A percentile compares a stretch with the other conserved stretches of the same genome.
phyloP scores from a whole-genome alignment of 352 stramenopile species.

The Achlya hypogyna region DNA sequence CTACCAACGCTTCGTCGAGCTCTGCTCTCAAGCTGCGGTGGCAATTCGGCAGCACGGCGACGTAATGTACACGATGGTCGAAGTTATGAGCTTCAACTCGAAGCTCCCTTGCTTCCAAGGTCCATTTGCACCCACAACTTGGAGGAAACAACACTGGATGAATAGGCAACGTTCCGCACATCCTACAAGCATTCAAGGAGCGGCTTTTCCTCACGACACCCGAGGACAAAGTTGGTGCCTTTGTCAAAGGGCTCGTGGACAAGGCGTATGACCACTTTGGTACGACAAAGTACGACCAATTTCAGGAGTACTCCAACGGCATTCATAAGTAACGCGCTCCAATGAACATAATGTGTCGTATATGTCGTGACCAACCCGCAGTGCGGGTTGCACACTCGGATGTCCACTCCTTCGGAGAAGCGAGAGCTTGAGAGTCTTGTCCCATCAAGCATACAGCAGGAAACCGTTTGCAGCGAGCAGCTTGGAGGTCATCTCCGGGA shows the following conservation, averaged over 20 bases:
- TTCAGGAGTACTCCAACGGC: conserved; percentile 89
- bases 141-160: background rate
- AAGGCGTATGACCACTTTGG: conserved; percentile 92
- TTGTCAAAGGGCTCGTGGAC: conserved; percentile 90
- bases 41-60: conserved; percentile 86
- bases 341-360: background rate
- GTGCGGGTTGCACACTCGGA: too few species aligned
- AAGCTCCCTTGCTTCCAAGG: conserved; percentile 58
- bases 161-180: conserved; percentile 1
- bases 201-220: conserved; percentile 59
- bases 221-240: conserved; percentile 43
- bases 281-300: conserved; percentile 93
- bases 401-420: too few species aligned
- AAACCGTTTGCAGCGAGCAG: too few species aligned
- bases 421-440: too few species aligned
- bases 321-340: conserved; percentile 57
- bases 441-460: too few species aligned
- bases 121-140: background rate
- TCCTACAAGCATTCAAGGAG: conserved; percentile 23
- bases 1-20: conserved; percentile 89
- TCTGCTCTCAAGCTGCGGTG: conserved; percentile 92
- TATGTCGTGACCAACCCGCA: background rate
- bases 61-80: conserved; percentile 90
- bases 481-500: too few species aligned
- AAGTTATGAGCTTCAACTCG: conserved; percentile 90